Evolutionary conservation across 805 yeast genomes (phyloP), one percentile per base, ranked within the genome.

Genomic region (Yarrowia deformans): DNA sequence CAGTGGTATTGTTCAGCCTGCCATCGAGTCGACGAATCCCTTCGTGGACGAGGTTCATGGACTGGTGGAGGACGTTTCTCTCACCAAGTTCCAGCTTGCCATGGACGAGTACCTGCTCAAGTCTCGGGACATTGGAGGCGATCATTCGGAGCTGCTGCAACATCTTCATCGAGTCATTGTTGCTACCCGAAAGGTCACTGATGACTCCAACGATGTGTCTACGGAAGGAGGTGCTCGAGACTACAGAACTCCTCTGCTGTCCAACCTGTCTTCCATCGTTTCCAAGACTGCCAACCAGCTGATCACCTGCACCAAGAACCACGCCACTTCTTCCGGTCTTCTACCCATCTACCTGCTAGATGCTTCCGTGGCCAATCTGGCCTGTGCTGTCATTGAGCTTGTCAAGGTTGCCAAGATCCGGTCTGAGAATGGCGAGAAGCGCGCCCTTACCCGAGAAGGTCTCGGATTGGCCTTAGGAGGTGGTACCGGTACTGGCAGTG

Each of bases 231-330:
- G 66, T 8, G 49, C 60, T 14, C 40, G 52, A 35, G 69, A 66
- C 32, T 56, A 67, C 35, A 23, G 45, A 60, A 63, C 42, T 40
- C 55, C 69, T 13, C 34, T 45, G 16, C 52, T 73, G 13, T 72
- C 74, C 19, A 73, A 77, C 74, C 71, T 71, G 73, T 66, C 78
- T 70, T 63, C 78, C 71, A 74, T 86, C 32, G 81, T 90, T 5
- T 85, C 88, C 69, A 88, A 89, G 55, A 83, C 94, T 0, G 84
- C 90, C 32, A 86, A 93, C 18, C 92, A 90, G 77, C 85, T 88
- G 0, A 86, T 94, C 50, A 88, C 97, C 3, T 84, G 92, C 0
- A 85, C 93, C 0, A 83, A 97, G 74, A 91, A 91, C 75, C 90
- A 81, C 77, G 85, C 90, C 0, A 79, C 87, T 12, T 88, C 90